phyloP scores from a whole-genome alignment of 257 asterid species.

The Solanum dulcamara region DNA sequence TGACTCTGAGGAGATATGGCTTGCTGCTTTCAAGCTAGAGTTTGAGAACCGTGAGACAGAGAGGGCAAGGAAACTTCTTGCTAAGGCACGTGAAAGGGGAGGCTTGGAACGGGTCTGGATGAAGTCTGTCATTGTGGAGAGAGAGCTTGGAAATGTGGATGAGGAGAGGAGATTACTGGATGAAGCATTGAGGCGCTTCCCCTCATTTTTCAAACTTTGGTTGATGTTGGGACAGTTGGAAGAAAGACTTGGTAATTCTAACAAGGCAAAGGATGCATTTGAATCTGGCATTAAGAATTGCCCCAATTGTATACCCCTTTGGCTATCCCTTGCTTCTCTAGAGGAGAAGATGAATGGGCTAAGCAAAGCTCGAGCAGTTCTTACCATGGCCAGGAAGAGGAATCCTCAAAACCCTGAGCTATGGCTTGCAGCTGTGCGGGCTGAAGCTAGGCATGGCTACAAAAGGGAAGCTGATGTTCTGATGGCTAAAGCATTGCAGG shows the following conservation, averaged over 20 bases:
- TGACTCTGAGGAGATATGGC: constrained; percentile 92
- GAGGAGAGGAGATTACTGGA: constrained; percentile 72
- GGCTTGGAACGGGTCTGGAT: constrained; percentile 95
- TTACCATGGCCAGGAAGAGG: constrained; percentile 72
- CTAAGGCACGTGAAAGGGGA: constrained; percentile 86
- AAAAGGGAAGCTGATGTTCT: constrained; percentile 71
- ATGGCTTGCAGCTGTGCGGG: constrained; percentile 88
- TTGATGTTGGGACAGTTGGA: constrained; percentile 88
- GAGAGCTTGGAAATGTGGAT: constrained; percentile 64
- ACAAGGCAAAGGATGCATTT: constrained; percentile 48
- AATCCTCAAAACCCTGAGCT: constrained; percentile 71
- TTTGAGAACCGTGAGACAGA: constrained; percentile 92
- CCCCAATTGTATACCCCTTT: constrained; percentile 50
- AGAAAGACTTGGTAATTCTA: constrained; percentile 57
- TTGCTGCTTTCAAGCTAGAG: constrained; percentile 96
- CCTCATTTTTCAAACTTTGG: constrained; percentile 79
- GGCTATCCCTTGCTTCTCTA: constrained; percentile 78
- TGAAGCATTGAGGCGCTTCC: constrained; percentile 68
- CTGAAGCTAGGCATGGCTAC: constrained; percentile 65
- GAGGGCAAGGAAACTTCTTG: constrained; percentile 82
- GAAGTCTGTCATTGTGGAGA: constrained; percentile 92
- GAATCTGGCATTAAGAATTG: constrained; percentile 69
- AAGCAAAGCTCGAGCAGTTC: constrained; percentile 75
- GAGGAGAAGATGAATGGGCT: constrained; percentile 68
- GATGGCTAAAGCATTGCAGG: constrained; percentile 92